phyloP scores from a whole-genome alignment of 345 rosid species.

The Leavenworthia alabamica region DNA sequence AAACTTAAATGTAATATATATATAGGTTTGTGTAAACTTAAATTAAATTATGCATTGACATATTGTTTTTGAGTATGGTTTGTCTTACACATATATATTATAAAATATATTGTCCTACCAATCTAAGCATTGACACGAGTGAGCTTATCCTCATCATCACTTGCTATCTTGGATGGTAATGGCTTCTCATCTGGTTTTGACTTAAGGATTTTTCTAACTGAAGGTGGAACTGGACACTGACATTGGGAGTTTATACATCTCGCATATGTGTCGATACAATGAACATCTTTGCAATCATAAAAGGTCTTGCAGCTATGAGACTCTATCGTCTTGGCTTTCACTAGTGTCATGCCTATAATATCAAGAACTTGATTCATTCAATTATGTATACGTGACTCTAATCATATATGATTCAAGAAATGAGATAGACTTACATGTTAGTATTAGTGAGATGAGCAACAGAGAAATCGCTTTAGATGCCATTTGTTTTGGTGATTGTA shows the following conservation, averaged over 20 bases:
- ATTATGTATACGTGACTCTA: neutral
- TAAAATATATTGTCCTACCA: no score
- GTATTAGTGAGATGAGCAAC: slow-evolving; percentile 7
- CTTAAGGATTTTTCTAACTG: slow-evolving; percentile 3
- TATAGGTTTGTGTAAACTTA: no score
- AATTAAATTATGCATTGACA: no score
- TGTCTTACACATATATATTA: no score
- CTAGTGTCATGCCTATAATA: slow-evolving; percentile 10
- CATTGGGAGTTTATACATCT: neutral
- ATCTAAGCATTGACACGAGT: no score
- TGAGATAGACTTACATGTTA: slow-evolving; percentile 14
- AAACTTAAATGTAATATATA: no score
- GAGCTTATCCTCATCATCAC: slow-evolving; percentile 18
- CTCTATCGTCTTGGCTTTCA: neutral
- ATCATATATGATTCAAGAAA: neutral
- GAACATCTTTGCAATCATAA: slow-evolving; percentile 5
- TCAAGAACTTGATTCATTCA: neutral
- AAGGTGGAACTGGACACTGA: neutral
- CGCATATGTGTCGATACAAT: neutral
- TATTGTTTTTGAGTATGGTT: no score
- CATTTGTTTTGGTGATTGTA: slow-evolving; percentile 5
- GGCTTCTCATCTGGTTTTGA: slow-evolving; percentile 3
- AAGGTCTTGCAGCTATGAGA: slow-evolving; percentile 3
- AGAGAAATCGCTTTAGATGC: slow-evolving; percentile 2
- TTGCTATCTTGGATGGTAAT: slow-evolving; percentile 3